Base-by-base conservation (phyloP, 2,329 filamentous ascomycete genomes). In the Mycosphaerelloides madeirae region DNA sequence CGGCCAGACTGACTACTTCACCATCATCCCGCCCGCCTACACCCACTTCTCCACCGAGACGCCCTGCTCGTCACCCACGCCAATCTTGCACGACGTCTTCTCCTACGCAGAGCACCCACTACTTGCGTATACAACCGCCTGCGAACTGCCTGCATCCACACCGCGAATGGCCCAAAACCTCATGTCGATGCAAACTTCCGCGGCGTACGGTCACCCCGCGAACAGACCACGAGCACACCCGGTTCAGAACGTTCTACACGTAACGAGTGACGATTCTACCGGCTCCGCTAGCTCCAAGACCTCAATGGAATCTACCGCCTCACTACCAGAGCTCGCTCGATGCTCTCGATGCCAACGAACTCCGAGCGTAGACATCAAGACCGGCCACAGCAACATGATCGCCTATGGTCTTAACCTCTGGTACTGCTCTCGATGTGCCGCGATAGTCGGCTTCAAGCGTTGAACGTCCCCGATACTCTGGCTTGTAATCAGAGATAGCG, bases 341-440 rank as follows among this genome's bases (percentile, higher is more conserved):
- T 67, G 64, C 43, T 67, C 64, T 14, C 47, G 64, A 38, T 67
- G 64, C 44, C 63, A 64, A 39, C 56, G 64, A 19, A 60, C 61
- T 7, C 52, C 57, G 14, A 64, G 61, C 53, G 37, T 64, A 34
- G 61, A 66, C 38, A 37, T 60, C 16, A 43, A 54, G 36, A 63
- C 61, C 5, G 61, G 62, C n/a, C 58, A 60, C 36, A 56, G 52
- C 41, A 65, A 64, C 52, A 67, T 67, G 64, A 46, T 66, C 13
- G 52, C 54, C 11, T 67, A 65, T 34, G 64, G 64, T 8, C 52
- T 66, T 14, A 67, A 67, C 34, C 55, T 59, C 28, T 67, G 61
- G 55, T 67, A 67, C 54, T 67, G 64, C 56, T 56, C 44, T 13
- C 54, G 64, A 19, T 67, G 64, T 44, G 64, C 64, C 29, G 54